Conservation (phyloP, 495 filamentous ascomycete genomes). For the Bombardia bombarda region DNA sequence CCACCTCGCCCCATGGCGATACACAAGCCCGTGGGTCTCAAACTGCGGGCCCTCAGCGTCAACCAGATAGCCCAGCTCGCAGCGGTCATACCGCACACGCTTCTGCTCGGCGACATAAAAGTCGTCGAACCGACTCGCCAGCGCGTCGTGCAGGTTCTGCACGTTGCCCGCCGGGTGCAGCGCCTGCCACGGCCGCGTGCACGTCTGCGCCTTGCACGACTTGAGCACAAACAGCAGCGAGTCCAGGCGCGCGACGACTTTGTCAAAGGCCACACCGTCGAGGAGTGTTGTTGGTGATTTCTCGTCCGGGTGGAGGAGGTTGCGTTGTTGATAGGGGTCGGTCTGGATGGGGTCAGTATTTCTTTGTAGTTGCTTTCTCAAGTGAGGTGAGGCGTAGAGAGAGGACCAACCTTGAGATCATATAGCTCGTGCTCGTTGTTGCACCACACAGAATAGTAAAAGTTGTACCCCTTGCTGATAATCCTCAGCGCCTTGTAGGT, state of each 20-base stretch:
- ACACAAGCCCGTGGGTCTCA: constrained; percentile 20
- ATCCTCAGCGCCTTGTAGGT: constrained; percentile 59
- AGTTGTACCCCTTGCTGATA: constrained; percentile 43
- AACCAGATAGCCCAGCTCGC: constrained; percentile 52
- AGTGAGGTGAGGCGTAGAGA: background rate
- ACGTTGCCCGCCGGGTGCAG: constrained; percentile 47
- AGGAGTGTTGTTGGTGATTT: constrained; percentile 22
- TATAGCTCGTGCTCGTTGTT: constrained; percentile 58
- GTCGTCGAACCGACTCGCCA: constrained; percentile 43
- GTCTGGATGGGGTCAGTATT: constrained; percentile 24
- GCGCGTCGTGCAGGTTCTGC: constrained; percentile 31
- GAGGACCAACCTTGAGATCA: constrained; percentile 41
- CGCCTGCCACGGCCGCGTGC: constrained; percentile 50
- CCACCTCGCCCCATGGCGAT: constrained; percentile 18
- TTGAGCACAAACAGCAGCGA: constrained; percentile 57
- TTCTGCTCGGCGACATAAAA: constrained; percentile 46
- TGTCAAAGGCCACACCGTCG: constrained; percentile 34
- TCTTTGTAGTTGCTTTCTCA: background rate
- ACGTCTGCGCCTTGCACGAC: constrained; percentile 50
- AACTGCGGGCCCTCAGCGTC: constrained; percentile 56
- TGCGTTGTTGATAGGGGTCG: constrained; percentile 53
- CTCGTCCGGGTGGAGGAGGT: constrained; percentile 39
- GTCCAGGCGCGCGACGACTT: constrained; percentile 47
- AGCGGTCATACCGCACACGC: constrained; percentile 46
- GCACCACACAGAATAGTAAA: constrained; percentile 63